Evolutionary conservation across 768 basidiomycete species (phyloP), one percentile per base, ranked within the genome.

Genomic region (Russula emetica): DNA sequence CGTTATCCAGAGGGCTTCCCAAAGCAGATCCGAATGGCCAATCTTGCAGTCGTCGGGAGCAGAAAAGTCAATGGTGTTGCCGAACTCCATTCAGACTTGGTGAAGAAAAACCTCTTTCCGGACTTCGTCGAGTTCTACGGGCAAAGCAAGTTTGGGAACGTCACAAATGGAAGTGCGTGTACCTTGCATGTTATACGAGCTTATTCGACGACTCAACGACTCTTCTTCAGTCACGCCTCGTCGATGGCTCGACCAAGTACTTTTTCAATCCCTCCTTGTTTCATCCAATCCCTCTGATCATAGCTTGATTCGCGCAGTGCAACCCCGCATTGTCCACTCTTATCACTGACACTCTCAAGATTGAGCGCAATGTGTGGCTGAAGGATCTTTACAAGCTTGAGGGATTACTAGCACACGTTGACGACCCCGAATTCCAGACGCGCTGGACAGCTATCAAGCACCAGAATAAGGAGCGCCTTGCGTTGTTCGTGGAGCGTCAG

Each of bases 101-200:
- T 98, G 58, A 82, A 80, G 74, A 86, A 86, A 24, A 92, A 88
- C 8, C 90, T 92, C 69, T 73, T 90, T 70, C 91, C 89, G 71
- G 94, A 97, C 76, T 96, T 96, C 72, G 95, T 97, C 53, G 94
- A 97, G 36, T 92, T 90, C 74, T 90, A 86, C 71, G 96, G 96
- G 3, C 72, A 84, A 64, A 88, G 88, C 86, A 94, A 90, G 86
- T 93, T 90, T 70, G 82, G 83, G 28, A 94, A 96, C 72, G 92
- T 98, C 55, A 98, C 95, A 45, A 99, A 98, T 72, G 96, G 95
- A 62, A 82, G 88, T 88, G 74, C 72, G 85, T 40, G 30, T 40
- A 22, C 45, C 14, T 36, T 22, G 24, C 16, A 30, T 36, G 30
- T 20, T 3, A 49, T 40, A 22, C 40, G 24, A 63, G 60, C 38